Percentiles rank a stretch among this genome's conserved stretches.
These are phyloP conservation scores for Pelargonium citronellum DNA, from an alignment of 441 rosid species.

Conservation along the genomic window DNA sequence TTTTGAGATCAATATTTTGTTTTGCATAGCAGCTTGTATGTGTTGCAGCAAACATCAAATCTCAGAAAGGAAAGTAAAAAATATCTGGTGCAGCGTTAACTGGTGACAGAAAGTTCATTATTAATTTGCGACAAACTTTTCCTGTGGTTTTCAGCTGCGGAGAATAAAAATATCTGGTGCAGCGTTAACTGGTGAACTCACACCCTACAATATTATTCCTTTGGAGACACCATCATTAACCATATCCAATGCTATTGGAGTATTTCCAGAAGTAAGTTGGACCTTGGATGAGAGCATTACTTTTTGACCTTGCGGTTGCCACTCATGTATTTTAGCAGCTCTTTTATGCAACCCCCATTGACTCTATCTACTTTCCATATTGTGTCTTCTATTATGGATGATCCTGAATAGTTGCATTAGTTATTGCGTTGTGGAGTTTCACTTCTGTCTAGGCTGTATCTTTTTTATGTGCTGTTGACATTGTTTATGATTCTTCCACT, in stretches of 20 bases:
- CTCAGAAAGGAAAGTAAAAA: neutral
- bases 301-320: neutral
- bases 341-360: neutral
- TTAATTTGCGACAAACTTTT: slow-evolving; percentile 13
- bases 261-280: slow-evolving; percentile 82
- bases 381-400: neutral
- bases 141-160: slow-evolving; percentile 49
- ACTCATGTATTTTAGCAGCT: neutral
- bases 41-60: neutral
- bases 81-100: too few relatives aligned
- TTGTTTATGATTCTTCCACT: slow-evolving; percentile 1
- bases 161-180: slow-evolving; percentile 65
- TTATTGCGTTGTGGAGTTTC: slow-evolving; percentile 12
- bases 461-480: slow-evolving; percentile 16
- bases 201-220: slow-evolving; percentile 88
- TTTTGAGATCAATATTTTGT: slow-evolving; percentile 6
- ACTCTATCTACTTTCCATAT: neutral
- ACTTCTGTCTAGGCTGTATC: slow-evolving; percentile 7
- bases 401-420: slow-evolving; percentile 8
- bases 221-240: slow-evolving; percentile 80
- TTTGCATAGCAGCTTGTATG: neutral
- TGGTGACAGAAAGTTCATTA: slow-evolving; percentile 4
- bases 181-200: slow-evolving; percentile 64
- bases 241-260: slow-evolving; percentile 82
- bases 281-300: slow-evolving; percentile 15